These are phyloP conservation scores for Camelina hispida DNA, from an alignment of 345 rosid genomes.

Conservation along the genomic window DNA sequence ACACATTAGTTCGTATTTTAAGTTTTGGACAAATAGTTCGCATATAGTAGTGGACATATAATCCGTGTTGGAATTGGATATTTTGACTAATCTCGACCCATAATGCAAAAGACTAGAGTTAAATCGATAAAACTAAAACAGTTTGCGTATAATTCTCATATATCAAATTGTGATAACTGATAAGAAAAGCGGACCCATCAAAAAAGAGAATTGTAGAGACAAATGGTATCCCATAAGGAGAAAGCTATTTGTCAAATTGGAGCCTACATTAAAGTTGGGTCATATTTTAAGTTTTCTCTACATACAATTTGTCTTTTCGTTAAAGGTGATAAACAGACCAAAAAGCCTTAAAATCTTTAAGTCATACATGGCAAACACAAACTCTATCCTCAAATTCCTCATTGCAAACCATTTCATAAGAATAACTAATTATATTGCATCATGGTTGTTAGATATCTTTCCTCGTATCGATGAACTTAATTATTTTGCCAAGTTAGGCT, in stretches of 20 bases:
- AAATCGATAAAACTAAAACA: background rate
- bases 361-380: background rate
- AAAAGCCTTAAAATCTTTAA: background rate
- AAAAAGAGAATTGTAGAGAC: slow-evolving; percentile 40
- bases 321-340: slow-evolving; percentile 3
- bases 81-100: background rate
- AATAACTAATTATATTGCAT: background rate
- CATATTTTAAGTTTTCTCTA: background rate
- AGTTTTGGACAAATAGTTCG: too few species aligned
- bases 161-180: slow-evolving; percentile 19
- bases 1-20: background rate
- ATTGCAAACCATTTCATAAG: background rate
- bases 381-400: background rate
- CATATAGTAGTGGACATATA: background rate
- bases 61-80: too few species aligned
- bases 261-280: slow-evolving; percentile 40
- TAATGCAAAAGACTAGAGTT: background rate
- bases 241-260: slow-evolving; percentile 44
- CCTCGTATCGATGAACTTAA: background rate
- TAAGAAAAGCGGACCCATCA: slow-evolving; percentile 34
- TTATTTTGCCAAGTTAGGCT: background rate
- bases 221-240: slow-evolving; percentile 46
- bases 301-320: background rate
- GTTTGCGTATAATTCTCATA: background rate
- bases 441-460: slow-evolving; percentile 9